A percentile compares a stretch with the other conserved stretches of the same genome.
These are phyloP conservation scores for Coemansia sp. DNA, from an alignment of 192 early-diverging fungal species.

Conservation along the genomic window DNA sequence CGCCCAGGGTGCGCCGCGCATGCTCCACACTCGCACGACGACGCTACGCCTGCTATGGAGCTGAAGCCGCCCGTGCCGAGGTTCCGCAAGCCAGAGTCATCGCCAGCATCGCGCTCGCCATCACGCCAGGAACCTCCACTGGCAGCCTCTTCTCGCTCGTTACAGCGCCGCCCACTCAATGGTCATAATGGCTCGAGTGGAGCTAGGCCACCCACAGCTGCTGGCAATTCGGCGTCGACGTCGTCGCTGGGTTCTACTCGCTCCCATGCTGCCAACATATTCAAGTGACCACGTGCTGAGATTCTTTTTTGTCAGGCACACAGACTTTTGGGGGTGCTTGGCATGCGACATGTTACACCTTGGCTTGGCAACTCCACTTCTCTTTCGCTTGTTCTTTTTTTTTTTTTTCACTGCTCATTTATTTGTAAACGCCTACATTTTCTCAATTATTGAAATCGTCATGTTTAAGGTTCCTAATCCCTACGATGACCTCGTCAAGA, in stretches of 20 bases:
- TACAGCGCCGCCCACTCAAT: slow-evolving; percentile 1
- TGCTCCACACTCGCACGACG: slow-evolving; percentile 54
- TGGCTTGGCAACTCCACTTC: slow-evolving; percentile 10
- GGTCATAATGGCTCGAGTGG: not conserved
- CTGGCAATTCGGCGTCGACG: not conserved
- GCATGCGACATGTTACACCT: not conserved
- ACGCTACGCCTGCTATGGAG: slow-evolving; percentile 43
- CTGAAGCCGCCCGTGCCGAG: slow-evolving; percentile 54
- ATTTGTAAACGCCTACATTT: not conserved
- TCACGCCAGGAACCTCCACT: not conserved
- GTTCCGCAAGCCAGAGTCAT: slow-evolving; percentile 22
- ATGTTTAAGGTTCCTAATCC: slow-evolving; percentile 57
- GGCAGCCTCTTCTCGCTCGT: not conserved
- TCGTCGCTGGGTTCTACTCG: not conserved
- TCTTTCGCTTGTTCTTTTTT: slow-evolving; percentile 7
- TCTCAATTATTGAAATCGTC: not conserved
- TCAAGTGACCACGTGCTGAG: slow-evolving; percentile 29
- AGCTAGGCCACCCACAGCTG: not conserved
- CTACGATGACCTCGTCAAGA: slow-evolving; percentile 56
- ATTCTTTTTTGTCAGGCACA: not conserved
- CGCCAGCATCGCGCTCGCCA: not conserved
- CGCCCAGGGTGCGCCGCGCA: slow-evolving; percentile 55
- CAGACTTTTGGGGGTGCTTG: not conserved
- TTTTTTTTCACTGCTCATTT: not conserved
- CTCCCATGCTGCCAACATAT: slow-evolving; percentile 18